Evolutionary conservation across 345 rosid species (phyloP), one percentile per base, ranked within the genome.

Genomic region (Eucalyptus sp.): DNA sequence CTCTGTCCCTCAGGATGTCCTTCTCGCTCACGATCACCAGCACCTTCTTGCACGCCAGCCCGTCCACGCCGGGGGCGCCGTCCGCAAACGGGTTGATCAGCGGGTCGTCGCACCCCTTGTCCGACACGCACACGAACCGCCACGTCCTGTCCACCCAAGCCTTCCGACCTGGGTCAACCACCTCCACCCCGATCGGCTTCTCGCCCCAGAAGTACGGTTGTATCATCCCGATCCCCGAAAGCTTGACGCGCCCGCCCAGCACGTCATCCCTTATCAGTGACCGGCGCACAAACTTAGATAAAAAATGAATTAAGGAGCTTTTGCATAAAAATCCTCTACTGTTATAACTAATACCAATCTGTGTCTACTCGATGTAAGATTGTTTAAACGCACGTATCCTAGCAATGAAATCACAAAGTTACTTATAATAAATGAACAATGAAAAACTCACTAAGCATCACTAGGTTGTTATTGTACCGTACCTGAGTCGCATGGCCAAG

Each of bases 141-240:
- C 99, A 97, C 95, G 96, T 95, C 22, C 89, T 89, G 33, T 97
- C 98, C 25, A 96, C 97, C 95, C 95, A 90, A 76, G 93, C 84
- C 90, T 93, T 96, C 89, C 95, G 94, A 0, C 79, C 86, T 43
- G 5, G 58, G 84, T 97, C 95, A 0, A 33, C 86, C 8, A 86
- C 29, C 92, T 97, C 99, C 22, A 88, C 88, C 13, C 97, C 96
- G 1, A 95, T 94, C 9, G 96, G 97, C 68, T 91, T 87, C 9
- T 87, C 52, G n/a, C 97, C 97, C 96, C 96, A 94, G 79, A 96
- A 95, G 50, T 95, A 95, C 3, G 98, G 98, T 29, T 92, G 92
- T 89, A 96, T 92, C 98, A 96, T 91, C 27, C 89, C 94, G 18
- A 96, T 91, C 71, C 98, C 98, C 37, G 80, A 87, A 62, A 96